These are phyloP conservation scores for Tulasnella calospora DNA, from an alignment of 768 basidiomycete species.

Conservation along the genomic window DNA sequence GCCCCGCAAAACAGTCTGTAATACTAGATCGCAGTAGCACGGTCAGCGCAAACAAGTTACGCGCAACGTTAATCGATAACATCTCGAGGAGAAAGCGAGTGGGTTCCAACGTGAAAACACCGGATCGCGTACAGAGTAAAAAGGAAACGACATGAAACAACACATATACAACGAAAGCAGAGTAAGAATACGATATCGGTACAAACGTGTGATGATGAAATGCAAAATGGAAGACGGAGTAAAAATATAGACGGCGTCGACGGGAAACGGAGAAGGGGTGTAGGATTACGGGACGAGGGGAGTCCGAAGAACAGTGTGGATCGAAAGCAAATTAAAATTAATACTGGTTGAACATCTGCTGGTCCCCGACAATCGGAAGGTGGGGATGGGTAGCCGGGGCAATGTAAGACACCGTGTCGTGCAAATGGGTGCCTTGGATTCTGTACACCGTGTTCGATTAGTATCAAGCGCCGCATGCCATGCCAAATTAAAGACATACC, in stretches of 20 bases:
- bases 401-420: constrained; percentile 2
- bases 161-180: constrained; percentile 1
- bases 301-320: background rate
- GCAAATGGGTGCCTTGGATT: background rate
- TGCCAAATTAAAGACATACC: constrained; percentile 41
- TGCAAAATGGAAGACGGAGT: background rate
- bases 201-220: constrained; percentile 1
- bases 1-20: background rate
- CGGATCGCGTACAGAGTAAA: background rate
- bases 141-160: background rate
- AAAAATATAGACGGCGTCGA: constrained; percentile 6
- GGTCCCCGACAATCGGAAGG: constrained; percentile 11
- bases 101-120: background rate
- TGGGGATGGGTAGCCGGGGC: constrained; percentile 15
- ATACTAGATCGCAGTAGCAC: constrained; percentile 54
- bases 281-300: background rate
- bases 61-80: constrained; percentile 27
- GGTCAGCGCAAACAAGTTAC: constrained; percentile 39
- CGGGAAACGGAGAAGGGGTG: background rate
- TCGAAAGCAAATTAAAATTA: background rate
- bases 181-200: constrained; percentile 8
- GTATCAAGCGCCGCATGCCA: background rate
- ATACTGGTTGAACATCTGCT: background rate
- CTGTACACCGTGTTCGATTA: constrained; percentile 7
- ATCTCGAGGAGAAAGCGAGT: background rate